Conservation (phyloP, 371 early-diverging fungal species). For the Batkoa obscura region DNA sequence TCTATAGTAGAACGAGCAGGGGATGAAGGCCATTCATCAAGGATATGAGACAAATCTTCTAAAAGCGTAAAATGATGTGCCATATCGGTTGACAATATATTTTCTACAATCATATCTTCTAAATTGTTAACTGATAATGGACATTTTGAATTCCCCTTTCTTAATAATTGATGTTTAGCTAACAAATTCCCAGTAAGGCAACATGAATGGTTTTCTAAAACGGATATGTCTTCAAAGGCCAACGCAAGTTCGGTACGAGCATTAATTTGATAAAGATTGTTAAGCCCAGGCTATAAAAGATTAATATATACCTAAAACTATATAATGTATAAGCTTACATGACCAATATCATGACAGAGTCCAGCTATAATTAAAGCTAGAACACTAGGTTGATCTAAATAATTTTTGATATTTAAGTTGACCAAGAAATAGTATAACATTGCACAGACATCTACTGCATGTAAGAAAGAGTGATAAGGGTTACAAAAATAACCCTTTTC, state of each 20-base stretch:
- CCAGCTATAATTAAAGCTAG: slow-evolving; percentile 58
- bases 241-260: slow-evolving; percentile 50
- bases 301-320: neutral
- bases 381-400: slow-evolving; percentile 44
- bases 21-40: slow-evolving; percentile 14
- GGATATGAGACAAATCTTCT: slow-evolving; percentile 28
- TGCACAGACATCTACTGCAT: slow-evolving; percentile 69
- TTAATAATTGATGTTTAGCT: slow-evolving; percentile 41
- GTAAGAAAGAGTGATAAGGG: slow-evolving; percentile 78
- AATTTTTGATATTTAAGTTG: slow-evolving; percentile 33
- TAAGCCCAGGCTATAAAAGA: slow-evolving; percentile 53
- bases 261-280: slow-evolving; percentile 76
- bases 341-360: slow-evolving; percentile 81
- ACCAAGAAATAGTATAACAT: slow-evolving; percentile 54
- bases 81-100: slow-evolving; percentile 78
- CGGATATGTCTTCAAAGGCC: slow-evolving; percentile 49
- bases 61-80: slow-evolving; percentile 62
- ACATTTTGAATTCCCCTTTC: slow-evolving; percentile 13
- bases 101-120: slow-evolving; percentile 19
- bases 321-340: slow-evolving; percentile 32
- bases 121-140: slow-evolving; percentile 10
- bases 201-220: slow-evolving; percentile 71
- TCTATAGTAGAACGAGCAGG: slow-evolving; percentile 6
- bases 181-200: slow-evolving; percentile 47
- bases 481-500: slow-evolving; percentile 53